Evolutionary conservation across 305 asterid species (phyloP).

Genomic region (Coffea humblotiana): DNA sequence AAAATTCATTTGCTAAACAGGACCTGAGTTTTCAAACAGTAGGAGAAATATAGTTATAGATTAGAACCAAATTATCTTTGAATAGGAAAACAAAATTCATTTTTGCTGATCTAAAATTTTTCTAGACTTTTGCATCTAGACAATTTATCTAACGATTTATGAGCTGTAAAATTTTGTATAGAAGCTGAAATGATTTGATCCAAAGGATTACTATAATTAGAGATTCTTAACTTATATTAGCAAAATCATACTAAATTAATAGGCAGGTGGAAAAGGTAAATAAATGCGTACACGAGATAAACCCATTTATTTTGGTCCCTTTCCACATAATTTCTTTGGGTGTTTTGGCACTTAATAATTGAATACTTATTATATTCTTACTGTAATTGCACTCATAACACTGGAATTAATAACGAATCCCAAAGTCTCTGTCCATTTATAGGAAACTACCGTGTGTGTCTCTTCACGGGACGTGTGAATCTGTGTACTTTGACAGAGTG

Average conservation of each 20-base stretch:
- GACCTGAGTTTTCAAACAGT: too few relatives aligned
- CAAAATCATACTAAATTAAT: not conserved
- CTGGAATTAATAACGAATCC: not conserved
- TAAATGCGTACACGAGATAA: not conserved
- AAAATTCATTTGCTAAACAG: too few relatives aligned
- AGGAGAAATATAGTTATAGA: too few relatives aligned
- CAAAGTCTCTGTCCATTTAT: not conserved
- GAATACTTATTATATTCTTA: not conserved
- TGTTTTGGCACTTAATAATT: not conserved
- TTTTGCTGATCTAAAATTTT: not conserved
- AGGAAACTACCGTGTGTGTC: too few relatives aligned
- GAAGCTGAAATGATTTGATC: not conserved
- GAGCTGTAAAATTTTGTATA: not conserved
- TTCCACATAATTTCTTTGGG: not conserved
- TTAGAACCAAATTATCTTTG: not conserved
- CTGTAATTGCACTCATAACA: constrained; percentile 12
- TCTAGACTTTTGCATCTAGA: not conserved
- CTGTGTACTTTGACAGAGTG: not conserved
- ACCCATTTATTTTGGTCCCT: not conserved
- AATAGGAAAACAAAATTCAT: not conserved
- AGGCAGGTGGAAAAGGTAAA: not conserved
- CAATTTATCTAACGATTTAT: not conserved
- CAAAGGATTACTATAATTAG: not conserved
- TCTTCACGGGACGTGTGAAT: not conserved
- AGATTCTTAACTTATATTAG: not conserved